Conservation (phyloP, 106 monocot species). For the Ottelia alismoides region DNA sequence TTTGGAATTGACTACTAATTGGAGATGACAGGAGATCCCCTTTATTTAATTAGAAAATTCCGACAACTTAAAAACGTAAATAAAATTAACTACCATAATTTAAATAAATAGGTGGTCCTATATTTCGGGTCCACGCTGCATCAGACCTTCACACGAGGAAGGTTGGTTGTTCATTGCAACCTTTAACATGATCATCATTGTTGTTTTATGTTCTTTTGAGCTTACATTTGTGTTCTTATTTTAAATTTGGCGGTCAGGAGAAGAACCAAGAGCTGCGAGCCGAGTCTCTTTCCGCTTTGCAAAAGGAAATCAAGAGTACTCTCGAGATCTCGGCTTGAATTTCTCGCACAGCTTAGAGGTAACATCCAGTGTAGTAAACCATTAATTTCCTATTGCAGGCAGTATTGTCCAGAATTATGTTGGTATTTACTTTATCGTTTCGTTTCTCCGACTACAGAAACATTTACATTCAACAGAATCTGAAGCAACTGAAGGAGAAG, state of each 20-base stretch:
- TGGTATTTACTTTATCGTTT: not conserved
- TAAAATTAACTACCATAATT: no score
- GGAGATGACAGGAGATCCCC: no score
- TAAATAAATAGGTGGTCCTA: no score
- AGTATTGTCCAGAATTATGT: no score
- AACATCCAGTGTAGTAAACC: not conserved
- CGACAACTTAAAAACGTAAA: no score
- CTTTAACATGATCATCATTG: not conserved
- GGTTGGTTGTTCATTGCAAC: no score
- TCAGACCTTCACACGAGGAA: slow-evolving; percentile 86
- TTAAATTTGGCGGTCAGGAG: slow-evolving; percentile 32
- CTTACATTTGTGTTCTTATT: slow-evolving; percentile 1
- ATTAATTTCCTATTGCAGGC: slow-evolving; percentile 3
- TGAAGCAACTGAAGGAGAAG: slow-evolving; percentile 62
- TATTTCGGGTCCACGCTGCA: no score
- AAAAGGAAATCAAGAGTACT: slow-evolving; percentile 38
- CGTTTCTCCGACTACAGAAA: not conserved
- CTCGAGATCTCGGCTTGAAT: slow-evolving; percentile 58
- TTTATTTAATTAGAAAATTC: no score
- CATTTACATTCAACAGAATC: slow-evolving; percentile 38
- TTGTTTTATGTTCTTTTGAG: no score
- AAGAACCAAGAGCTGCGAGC: slow-evolving; percentile 49
- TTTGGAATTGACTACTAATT: no score
- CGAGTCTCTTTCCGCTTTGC: slow-evolving; percentile 53
- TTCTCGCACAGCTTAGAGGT: slow-evolving; percentile 65